These are phyloP conservation scores for Aureococcus anophagefferens DNA, from an alignment of 108 stramenopile species.

Conservation along the genomic window DNA sequence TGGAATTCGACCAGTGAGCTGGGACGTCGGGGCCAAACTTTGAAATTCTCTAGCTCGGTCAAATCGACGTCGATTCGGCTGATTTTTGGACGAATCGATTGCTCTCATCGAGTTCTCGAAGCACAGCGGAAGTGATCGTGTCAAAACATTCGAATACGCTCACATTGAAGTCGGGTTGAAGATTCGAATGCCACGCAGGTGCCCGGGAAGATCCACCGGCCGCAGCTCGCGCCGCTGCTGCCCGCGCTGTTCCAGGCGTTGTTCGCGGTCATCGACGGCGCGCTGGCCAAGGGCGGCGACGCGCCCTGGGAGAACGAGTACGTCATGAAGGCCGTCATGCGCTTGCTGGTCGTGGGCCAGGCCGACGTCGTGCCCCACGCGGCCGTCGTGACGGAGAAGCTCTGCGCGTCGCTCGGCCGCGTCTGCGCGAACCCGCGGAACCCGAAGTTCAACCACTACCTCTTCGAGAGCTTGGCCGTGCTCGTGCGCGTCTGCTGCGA, in stretches of 20 bases:
- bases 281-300: not conserved
- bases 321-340: conserved; percentile 95
- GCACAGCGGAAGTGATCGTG: too few relatives aligned
- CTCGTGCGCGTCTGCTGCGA: conserved; percentile 66
- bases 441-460: conserved; percentile 91
- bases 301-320: conserved; percentile 75
- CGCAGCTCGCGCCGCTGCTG: conserved; percentile 44
- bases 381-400: conserved; percentile 64
- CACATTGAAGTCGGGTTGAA: too few relatives aligned
- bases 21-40: too few relatives aligned
- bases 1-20: too few relatives aligned
- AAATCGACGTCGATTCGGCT: too few relatives aligned
- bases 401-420: conserved; percentile 61
- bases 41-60: too few relatives aligned
- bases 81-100: too few relatives aligned
- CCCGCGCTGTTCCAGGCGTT: conserved; percentile 70
- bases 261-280: conserved; percentile 73
- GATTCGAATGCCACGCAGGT: too few relatives aligned
- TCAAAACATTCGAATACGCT: too few relatives aligned
- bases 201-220: conserved; percentile 13
- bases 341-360: conserved; percentile 60
- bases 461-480: conserved; percentile 92
- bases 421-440: conserved; percentile 90
- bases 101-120: too few relatives aligned
- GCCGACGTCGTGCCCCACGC: conserved; percentile 72